Percentiles rank a stretch among this genome's conserved stretches.
These are phyloP conservation scores for Teratosphaeriaceae sp. DNA, from an alignment of 2,329 filamentous ascomycete species.

Conservation along the genomic window DNA sequence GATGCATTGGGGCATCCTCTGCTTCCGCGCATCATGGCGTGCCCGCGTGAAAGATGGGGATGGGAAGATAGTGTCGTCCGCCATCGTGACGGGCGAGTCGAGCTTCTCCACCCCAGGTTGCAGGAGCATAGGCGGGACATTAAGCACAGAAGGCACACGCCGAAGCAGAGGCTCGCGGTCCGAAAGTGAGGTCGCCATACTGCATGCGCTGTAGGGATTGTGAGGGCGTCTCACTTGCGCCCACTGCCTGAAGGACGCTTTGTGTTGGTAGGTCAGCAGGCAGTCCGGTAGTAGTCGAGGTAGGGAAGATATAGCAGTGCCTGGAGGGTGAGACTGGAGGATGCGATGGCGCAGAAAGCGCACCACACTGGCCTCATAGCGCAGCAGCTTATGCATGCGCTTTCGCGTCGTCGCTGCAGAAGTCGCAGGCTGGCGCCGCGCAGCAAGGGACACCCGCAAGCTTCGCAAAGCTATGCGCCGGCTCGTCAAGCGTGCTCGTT, in stretches of 20 bases:
- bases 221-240: background rate
- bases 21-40: slow-evolving; percentile 17
- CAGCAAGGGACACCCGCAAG: too few relatives aligned
- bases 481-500: background rate
- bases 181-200: slow-evolving; percentile 1
- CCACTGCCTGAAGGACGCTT: too few relatives aligned
- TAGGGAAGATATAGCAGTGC: too few relatives aligned
- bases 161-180: slow-evolving; percentile 9
- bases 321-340: too few relatives aligned
- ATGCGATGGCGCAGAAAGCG: too few relatives aligned
- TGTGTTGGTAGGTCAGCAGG: too few relatives aligned
- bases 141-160: slow-evolving; percentile 8
- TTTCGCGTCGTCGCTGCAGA: too few relatives aligned
- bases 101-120: slow-evolving; percentile 26
- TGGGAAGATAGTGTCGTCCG: slow-evolving; percentile 20
- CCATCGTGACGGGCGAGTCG: slow-evolving; percentile 17
- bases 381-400: too few relatives aligned
- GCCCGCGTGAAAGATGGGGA: slow-evolving; percentile 17
- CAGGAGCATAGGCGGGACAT: slow-evolving; percentile 22
- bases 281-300: too few relatives aligned
- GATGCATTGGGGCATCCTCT: slow-evolving; percentile 60
- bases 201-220: background rate
- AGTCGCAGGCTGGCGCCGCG: too few relatives aligned
- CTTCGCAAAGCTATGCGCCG: background rate
- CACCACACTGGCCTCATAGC: too few relatives aligned